Evolutionary conservation across 106 monocot genomes (phyloP).

Genomic region (Apostasia shenzhenica): DNA sequence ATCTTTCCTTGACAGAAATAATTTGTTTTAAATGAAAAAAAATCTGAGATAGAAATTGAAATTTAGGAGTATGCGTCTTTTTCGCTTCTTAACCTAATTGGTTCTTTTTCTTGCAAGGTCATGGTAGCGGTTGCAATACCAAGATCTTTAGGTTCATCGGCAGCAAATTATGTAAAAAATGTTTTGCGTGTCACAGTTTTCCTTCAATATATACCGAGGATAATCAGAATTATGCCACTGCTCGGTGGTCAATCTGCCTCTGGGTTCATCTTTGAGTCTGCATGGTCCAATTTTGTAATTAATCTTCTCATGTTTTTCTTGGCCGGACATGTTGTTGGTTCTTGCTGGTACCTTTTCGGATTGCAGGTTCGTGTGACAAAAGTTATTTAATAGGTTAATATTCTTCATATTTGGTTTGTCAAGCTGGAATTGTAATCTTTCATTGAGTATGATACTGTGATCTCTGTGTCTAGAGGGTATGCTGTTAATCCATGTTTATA

Average conservation of each 20-base stretch:
- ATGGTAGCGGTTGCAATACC: constrained; percentile 60
- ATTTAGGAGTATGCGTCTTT: neutral
- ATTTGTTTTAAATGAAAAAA: no score
- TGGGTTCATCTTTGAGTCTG: constrained; percentile 87
- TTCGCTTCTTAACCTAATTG: neutral
- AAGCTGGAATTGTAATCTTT: no score
- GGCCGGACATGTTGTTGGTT: constrained; percentile 81
- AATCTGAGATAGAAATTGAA: no score
- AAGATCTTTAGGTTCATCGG: constrained; percentile 42
- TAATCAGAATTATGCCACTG: constrained; percentile 52
- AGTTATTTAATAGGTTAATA: no score
- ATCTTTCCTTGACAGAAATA: no score
- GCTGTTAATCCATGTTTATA: no score
- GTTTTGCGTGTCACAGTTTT: constrained; percentile 58
- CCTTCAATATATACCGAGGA: constrained; percentile 73
- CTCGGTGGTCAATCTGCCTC: constrained; percentile 61
- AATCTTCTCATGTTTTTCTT: constrained; percentile 86
- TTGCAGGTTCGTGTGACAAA: constrained; percentile 44
- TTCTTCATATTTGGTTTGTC: no score
- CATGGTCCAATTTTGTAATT: constrained; percentile 81
- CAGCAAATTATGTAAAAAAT: constrained; percentile 71
- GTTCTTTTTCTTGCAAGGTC: constrained; percentile 32
- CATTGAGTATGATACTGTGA: neutral
- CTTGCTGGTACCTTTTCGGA: constrained; percentile 82
- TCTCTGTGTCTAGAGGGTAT: neutral